These are phyloP conservation scores for Leccinum rimulosum DNA, from an alignment of 768 basidiomycete genomes.

Conservation along the genomic window DNA sequence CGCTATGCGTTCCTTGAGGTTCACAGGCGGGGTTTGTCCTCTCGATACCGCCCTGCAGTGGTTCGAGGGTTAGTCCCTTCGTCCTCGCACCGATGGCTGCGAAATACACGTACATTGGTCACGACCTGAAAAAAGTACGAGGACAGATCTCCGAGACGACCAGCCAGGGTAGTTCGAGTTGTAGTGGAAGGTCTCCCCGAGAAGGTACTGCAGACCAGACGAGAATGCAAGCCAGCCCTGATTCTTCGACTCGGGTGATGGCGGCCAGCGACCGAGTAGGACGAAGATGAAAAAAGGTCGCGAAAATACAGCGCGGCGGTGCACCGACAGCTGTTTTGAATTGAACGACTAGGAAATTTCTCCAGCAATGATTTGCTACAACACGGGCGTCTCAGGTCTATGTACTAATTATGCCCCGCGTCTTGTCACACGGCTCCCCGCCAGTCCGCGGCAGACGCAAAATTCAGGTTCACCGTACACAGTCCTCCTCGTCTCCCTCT, in stretches of 20 bases:
- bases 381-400: conserved; percentile 1
- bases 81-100: background rate
- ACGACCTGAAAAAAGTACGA: conserved; percentile 3
- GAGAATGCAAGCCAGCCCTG: conserved; percentile 10
- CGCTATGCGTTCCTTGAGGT: conserved; percentile 81
- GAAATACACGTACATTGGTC: conserved; percentile 23
- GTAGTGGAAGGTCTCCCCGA: conserved; percentile 4
- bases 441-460: background rate
- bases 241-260: conserved; percentile 6
- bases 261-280: background rate
- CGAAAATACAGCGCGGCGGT: background rate
- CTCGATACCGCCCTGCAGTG: conserved; percentile 26
- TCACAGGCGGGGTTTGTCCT: conserved; percentile 35
- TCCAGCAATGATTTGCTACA: background rate
- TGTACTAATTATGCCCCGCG: conserved; percentile 7
- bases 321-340: background rate
- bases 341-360: background rate
- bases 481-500: conserved; percentile 19
- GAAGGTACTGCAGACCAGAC: conserved; percentile 14
- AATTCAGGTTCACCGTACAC: background rate
- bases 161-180: conserved; percentile 20
- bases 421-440: background rate
- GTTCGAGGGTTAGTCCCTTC: conserved; percentile 16
- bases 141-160: conserved; percentile 18
- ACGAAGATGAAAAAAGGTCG: background rate